Base-by-base conservation (phyloP, 345 rosid species). In the Populus nigra region DNA sequence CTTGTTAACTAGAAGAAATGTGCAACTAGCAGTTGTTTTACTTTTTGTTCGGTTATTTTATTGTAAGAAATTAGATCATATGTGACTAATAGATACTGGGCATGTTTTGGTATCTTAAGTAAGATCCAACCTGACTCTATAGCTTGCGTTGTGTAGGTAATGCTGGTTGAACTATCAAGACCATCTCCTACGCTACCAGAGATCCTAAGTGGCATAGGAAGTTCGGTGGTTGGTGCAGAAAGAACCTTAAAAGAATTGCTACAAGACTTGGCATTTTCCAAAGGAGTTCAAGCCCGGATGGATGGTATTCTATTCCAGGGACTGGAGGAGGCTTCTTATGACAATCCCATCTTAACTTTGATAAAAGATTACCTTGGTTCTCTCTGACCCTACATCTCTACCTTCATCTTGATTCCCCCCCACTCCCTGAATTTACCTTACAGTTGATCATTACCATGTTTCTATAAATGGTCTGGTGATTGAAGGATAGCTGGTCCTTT, bases 241-340 rank as follows among this genome's bases (percentile, higher is more conserved):
- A 84, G 79, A 74, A 85, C 90, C 49, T 25, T 93, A 81, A 90
- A 86, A 77, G 91, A 77, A 84, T 63, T 93, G 55, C 74, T 93
- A 53, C 89, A 84, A 70, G 96, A 91, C 33, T 67, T 95, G 77
- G 77, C 89, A 11, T 74, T 83, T 79, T 79, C 90, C 0, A 88
- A 86, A 1, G 94, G 94, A 27, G 83, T 95, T 73, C 99, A 95
- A 79, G 97, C 98, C 76, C 92, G 97, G 73, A 88, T 95, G 97
- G 99, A 93, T 16, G 98, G 99, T 39, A 91, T 90, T 77, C 43
- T 92, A 87, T 90, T 87, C 82, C 93, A 93, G 88, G 84, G 87
- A 72, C 84, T 93, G 67, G 94, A 88, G 74, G 91, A 77, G 23
- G 76, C 86, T 77, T 80, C 94, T 69, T 85, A 70, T 66, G 83